These are phyloP conservation scores for Erythrobasidium yunnanense DNA, from an alignment of 768 basidiomycete species.

Conservation along the genomic window DNA sequence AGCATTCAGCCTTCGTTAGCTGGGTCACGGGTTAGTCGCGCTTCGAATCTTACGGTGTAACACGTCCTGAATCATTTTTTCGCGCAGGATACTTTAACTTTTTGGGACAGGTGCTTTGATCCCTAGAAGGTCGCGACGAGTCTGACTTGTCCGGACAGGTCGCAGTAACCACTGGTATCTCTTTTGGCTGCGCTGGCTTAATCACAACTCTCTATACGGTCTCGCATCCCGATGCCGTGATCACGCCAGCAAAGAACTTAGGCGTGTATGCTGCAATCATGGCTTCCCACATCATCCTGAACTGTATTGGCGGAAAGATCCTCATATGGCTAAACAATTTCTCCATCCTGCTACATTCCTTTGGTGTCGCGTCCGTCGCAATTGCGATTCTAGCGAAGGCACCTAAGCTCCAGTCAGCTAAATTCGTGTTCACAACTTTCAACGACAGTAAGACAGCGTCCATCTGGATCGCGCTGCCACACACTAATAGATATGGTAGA, in stretches of 20 bases:
- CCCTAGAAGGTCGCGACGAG: background rate
- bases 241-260: conserved; percentile 53
- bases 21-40: background rate
- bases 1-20: background rate
- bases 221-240: conserved; percentile 48
- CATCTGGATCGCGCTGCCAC: background rate
- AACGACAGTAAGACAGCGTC: conserved; percentile 47
- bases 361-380: conserved; percentile 58
- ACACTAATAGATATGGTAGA: background rate
- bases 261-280: conserved; percentile 63
- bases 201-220: conserved; percentile 56
- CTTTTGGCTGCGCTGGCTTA: conserved; percentile 37
- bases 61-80: background rate
- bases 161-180: background rate
- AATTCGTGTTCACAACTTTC: conserved; percentile 61
- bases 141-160: background rate
- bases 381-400: conserved; percentile 63
- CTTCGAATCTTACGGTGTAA: background rate
- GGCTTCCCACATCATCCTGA: conserved; percentile 57
- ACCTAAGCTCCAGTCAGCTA: conserved; percentile 56
- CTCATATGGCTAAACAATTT: conserved; percentile 60
- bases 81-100: background rate
- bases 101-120: background rate
- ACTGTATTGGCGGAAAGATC: conserved; percentile 56
- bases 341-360: conserved; percentile 63